phyloP scores from a whole-genome alignment of 352 stramenopile genomes.

The Pythium grandisporangium region DNA sequence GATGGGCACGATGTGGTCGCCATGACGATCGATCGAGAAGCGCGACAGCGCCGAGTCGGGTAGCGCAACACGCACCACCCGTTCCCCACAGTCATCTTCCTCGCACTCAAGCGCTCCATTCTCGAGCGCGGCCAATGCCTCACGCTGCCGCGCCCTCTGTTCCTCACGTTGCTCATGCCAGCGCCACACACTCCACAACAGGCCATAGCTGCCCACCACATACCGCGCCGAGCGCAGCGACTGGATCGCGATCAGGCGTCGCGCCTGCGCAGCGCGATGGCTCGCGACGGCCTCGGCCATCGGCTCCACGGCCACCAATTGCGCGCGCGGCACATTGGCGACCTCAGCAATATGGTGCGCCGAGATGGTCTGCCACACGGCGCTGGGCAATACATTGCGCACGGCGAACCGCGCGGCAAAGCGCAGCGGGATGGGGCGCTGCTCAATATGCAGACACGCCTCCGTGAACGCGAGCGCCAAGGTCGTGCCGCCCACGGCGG shows the following conservation, averaged over 20 bases:
- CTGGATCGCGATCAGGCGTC: constrained; percentile 31
- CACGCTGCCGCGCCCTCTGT: neutral
- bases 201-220: constrained; percentile 44
- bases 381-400: constrained; percentile 50
- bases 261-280: constrained; percentile 10
- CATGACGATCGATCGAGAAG: constrained; percentile 30
- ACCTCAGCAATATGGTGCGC: constrained; percentile 33
- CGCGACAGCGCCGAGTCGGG: constrained; percentile 29
- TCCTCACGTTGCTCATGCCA: constrained; percentile 9
- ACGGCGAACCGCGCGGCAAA: constrained; percentile 50
- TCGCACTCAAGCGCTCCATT: neutral
- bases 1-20: constrained; percentile 26
- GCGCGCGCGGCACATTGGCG: constrained; percentile 16
- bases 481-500: constrained; percentile 14
- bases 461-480: constrained; percentile 53
- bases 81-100: constrained; percentile 14
- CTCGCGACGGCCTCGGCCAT: neutral
- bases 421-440: constrained; percentile 51
- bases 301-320: constrained; percentile 19
- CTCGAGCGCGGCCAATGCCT: neutral
- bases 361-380: constrained; percentile 44
- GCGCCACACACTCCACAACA: constrained; percentile 43
- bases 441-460: constrained; percentile 43
- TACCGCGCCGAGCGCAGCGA: constrained; percentile 41
- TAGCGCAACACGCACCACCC: constrained; percentile 38